Percentiles rank a stretch among this genome's conserved stretches.
phyloP scores from a whole-genome alignment of 2,329 filamentous ascomycete genomes.

The Aspergillus tanneri region DNA sequence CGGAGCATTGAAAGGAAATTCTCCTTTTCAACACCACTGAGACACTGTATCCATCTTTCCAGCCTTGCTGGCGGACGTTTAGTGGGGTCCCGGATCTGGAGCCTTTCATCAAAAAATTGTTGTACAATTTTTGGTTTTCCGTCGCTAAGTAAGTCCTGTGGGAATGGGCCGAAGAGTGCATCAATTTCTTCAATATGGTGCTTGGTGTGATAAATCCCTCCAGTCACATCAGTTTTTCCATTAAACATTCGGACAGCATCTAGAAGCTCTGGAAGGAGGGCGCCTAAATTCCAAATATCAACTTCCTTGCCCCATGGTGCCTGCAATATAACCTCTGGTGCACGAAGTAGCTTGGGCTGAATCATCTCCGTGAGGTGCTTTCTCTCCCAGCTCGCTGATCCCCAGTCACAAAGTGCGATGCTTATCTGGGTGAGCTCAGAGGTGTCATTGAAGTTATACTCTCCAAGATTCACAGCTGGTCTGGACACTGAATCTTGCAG shows the following conservation, averaged over 20 bases:
- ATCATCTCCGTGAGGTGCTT: slow-evolving; percentile 25
- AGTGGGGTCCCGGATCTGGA: neutral
- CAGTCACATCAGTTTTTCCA: neutral
- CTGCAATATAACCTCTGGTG: slow-evolving; percentile 29
- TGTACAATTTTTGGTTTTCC: neutral
- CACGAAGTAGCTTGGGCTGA: slow-evolving; percentile 26
- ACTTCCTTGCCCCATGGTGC: slow-evolving; percentile 25
- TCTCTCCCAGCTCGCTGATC: slow-evolving; percentile 23
- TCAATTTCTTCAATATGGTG: slow-evolving; percentile 8
- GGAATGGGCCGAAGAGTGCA: slow-evolving; percentile 1
- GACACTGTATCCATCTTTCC: slow-evolving; percentile 1
- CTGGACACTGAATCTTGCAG: too few species aligned
- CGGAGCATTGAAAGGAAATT: neutral
- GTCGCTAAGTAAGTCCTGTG: neutral
- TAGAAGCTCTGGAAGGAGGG: slow-evolving; percentile 16
- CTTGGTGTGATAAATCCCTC: neutral
- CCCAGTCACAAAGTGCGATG: slow-evolving; percentile 27
- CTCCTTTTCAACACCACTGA: slow-evolving; percentile 1
- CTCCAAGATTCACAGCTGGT: slow-evolving; percentile 6
- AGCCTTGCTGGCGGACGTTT: neutral
- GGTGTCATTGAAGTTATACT: slow-evolving; percentile 9
- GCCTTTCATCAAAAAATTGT: neutral
- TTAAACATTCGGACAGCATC: slow-evolving; percentile 9
- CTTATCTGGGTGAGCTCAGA: slow-evolving; percentile 13
- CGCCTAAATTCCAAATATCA: slow-evolving; percentile 30